Evolutionary conservation across 75 land plant genomes (phyloP).

Genomic region (Pseudotsuga menziesii): DNA sequence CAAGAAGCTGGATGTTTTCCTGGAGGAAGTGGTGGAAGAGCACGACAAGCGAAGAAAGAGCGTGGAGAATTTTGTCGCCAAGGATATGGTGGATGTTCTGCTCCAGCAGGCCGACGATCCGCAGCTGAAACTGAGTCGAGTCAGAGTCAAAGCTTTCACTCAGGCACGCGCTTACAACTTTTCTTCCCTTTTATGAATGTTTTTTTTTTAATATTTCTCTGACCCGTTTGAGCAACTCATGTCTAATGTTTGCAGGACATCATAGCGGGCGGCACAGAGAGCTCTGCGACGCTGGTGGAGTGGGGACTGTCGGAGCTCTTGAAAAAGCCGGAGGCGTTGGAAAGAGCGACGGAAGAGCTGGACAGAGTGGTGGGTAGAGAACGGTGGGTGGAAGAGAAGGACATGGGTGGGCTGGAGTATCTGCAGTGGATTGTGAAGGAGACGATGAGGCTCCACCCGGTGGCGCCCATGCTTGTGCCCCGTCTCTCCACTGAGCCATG

Average conservation of each 20-base stretch:
- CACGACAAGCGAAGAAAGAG: conserved; percentile 28
- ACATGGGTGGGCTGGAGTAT: conserved; percentile 32
- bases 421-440: conserved; percentile 46
- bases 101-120: conserved; percentile 41
- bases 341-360: conserved; percentile 49
- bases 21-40: conserved; percentile 47
- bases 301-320: conserved; percentile 62
- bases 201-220: background rate
- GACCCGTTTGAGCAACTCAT: background rate
- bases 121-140: conserved; percentile 26
- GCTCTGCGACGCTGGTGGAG: conserved; percentile 49
- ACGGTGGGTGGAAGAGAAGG: conserved; percentile 47
- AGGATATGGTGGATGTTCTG: conserved; percentile 56
- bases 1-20: conserved; percentile 8
- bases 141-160: conserved; percentile 48
- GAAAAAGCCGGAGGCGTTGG: conserved; percentile 26
- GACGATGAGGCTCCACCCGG: conserved; percentile 66
- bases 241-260: conserved; percentile 32
- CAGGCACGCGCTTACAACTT: conserved; percentile 22
- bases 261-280: conserved; percentile 57
- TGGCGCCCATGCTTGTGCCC: conserved; percentile 52
- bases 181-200: background rate
- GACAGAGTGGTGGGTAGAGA: conserved; percentile 40
- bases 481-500: conserved; percentile 26
- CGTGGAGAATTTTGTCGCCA: conserved; percentile 17